Evolutionary conservation across 1,284 basidiomycete species (phyloP), one percentile per base, ranked within the genome.

Genomic region (Sutorius eximius): DNA sequence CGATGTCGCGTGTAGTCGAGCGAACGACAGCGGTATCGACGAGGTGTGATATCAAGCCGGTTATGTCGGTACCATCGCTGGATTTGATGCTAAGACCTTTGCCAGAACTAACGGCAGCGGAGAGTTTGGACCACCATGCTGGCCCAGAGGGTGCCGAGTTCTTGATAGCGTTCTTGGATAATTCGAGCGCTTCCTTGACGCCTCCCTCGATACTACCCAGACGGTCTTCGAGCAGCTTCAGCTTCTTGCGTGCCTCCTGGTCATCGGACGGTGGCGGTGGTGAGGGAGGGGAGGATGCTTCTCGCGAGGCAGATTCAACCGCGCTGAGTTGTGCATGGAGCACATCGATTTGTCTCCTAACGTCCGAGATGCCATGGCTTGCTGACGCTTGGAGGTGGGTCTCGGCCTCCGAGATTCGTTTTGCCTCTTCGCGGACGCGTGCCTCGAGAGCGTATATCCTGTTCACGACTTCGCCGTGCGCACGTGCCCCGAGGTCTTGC

Each of bases 61-160:
- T 86, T 47, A 94, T 77, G 64, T 94, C 90, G 54, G 87, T 82
- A 1, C 91, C 91, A 58, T 91, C 87, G 20, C 79, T 71, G 2
- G 87, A 81, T 67, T 87, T 91, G 77, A 93, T 86, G 10, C 76
- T 85, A 49, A 91, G 61, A 5, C 75, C 75, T 52, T 74, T 75
- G 33, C 77, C 77, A 22, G 76, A 67, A 18, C 72, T 75, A 20
- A 73, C 67, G 27, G 68, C 73, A 8, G 72, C 68, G 27, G 60
- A 73, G 22, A 80, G 62, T 57, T 78, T 79, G 55, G 72, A 75
- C 79, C 78, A 80, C 79, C 78, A 82, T 5, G 72, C 69, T 29
- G 70, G 66, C 2, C 64, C 69, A 45, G 66, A 65, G 40, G 70
- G 53, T 2, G 64, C 49, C 64, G 51, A 65, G 58, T 74, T 70